Evolutionary conservation across 2,329 filamentous ascomycete species (phyloP), one percentile per base, ranked within the genome.

Genomic region (Pseudogymnoascus sp.): DNA sequence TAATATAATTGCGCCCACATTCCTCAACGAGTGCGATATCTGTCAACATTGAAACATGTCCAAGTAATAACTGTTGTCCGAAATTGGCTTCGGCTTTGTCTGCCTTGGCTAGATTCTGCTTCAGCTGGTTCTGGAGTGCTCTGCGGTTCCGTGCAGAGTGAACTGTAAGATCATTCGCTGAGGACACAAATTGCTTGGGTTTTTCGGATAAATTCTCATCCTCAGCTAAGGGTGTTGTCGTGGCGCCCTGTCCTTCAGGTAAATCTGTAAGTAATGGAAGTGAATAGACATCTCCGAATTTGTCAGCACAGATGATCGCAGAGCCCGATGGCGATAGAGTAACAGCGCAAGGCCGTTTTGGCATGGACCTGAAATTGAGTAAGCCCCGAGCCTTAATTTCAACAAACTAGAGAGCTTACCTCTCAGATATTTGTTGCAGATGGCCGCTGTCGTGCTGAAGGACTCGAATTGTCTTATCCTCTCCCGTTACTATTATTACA

Each of bases 201-300:
- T 62, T 59, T n/a, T 12, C 65, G 62, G 34, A 47, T 65, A 59
- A n/a, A 16, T 42, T 23, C 10, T 18, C 31, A 31, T 31, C 6
- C 14, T 42, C 39, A 16, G 34, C 29, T n/a, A 54, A 11, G 23
- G 47, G 14, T 12, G 51, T 10, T 36, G 62, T 63, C 61, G 67
- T 61, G 10, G 42, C 61, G 34, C 66, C 64, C 12, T 65, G 66
- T 59, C 65, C 59, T 62, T 68, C 65, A 8, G 64, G 60, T 26
- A 57, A 61, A 29, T 14, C 62, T 62, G 11, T 71, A 71, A 51
- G 91, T 74, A 97, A 79, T 12, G 95, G 93, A 6, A 99, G 77
- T 10, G 90, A 84, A 76, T 96, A 97, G 66, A 97, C 93, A 74
- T 99, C 95, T 68, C 95, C 95, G 72, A 97, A 97, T 75, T 99